Conservation (phyloP, 805 yeast species). For the Cyberlindnera euphorbiae region DNA sequence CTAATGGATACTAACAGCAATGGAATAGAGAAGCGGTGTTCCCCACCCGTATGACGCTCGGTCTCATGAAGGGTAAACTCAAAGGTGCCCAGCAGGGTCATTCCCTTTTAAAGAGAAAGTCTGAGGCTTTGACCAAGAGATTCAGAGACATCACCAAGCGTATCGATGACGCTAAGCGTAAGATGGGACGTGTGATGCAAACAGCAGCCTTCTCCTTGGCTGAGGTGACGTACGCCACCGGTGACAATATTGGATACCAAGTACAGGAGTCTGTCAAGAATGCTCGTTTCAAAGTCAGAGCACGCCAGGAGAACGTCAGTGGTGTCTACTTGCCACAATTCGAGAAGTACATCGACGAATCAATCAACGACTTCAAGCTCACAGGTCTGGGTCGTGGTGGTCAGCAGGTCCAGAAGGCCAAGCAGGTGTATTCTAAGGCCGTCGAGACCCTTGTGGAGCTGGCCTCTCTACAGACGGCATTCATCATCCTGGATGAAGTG, state of each 20-base stretch:
- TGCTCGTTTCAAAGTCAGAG: constrained; percentile 86
- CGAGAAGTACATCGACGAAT: constrained; percentile 77
- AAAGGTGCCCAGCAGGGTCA: constrained; percentile 98
- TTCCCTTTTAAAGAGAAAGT: constrained; percentile 86
- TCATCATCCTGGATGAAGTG: constrained; percentile 93
- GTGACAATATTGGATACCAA: constrained; percentile 92
- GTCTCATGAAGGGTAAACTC: constrained; percentile 89
- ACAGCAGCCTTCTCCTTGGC: constrained; percentile 97
- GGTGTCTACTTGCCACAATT: constrained; percentile 95
- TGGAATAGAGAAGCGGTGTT: constrained; percentile 92
- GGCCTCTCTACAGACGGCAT: constrained; percentile 95
- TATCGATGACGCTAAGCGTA: constrained; percentile 80
- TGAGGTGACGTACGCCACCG: constrained; percentile 96
- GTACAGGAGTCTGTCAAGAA: constrained; percentile 90
- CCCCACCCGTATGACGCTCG: constrained; percentile 96
- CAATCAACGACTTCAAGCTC: constrained; percentile 88
- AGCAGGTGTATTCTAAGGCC: constrained; percentile 86
- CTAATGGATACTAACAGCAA: no score
- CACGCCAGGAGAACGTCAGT: constrained; percentile 92
- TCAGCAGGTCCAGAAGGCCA: constrained; percentile 94
- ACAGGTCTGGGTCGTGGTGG: constrained; percentile 99
- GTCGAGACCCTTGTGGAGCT: constrained; percentile 96
- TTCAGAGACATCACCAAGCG: constrained; percentile 93
- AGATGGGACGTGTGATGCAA: constrained; percentile 98
- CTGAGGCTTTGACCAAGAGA: constrained; percentile 94